Base-by-base conservation (phyloP, 805 yeast genomes). In the Kockiozyma suomiensis region DNA sequence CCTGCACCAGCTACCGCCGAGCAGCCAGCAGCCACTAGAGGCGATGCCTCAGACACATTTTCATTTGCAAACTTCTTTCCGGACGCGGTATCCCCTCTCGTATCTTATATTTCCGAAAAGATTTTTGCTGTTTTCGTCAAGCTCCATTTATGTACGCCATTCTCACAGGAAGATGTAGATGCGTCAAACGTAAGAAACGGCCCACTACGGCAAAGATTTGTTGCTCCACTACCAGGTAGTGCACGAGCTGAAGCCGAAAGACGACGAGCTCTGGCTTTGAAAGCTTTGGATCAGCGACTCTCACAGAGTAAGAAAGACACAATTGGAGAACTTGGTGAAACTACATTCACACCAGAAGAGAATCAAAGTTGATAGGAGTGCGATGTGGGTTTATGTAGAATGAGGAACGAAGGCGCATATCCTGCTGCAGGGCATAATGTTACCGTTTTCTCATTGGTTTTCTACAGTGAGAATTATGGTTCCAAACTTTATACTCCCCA, bases 21-120 rank as follows among this genome's bases (percentile, higher is more conserved):
- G 17, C 37, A 35, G 19, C n/a, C 51, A 23, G 28, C 56, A n/a
- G 51, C 50, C 12, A 74, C 85, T 10, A 73, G 81, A 28, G 97
- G 97, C 40, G 97, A 91, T 72, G 96, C 97, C 0, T 85, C 94
- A 0, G 97, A 92, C 66, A 87, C 93, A 0, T 92, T 92, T 77
- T 85, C 88, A 56, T 79, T 92, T 63, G 85, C 86, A 33, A 86
- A 87, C 68, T 90, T 92, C 72, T 92, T 92, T 83, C 97, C 97
- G 0, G 83, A 79, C 45, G 56, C 59, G 15, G n/a, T 64, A 8
- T 50, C 61, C 77, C 78, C 78, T 62, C 79, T 73, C 48, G 62
- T 73, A 3, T 62, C 63, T 28, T 59, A 57, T 13, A 13, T 61
- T n/a, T 30, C 54, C 8, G 41, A 51, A 6, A 28, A 32, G 19